phyloP scores from a whole-genome alignment of 371 early-diverging fungal species.

The Syncephalastrum racemosum region DNA sequence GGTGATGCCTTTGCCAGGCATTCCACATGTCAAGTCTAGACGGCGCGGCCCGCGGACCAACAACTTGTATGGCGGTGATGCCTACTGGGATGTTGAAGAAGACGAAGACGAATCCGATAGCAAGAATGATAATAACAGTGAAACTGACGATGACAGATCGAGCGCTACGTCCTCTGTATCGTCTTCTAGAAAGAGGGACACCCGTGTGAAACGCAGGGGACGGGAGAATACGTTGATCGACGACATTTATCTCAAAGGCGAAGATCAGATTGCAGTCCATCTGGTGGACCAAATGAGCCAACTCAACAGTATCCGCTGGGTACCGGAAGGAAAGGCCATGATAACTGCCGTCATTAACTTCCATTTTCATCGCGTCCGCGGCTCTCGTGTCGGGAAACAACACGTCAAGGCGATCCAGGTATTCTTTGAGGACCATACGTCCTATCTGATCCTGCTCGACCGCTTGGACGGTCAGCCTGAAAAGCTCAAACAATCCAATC shows the following conservation, averaged over 20 bases:
- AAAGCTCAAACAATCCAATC: background rate
- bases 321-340: background rate
- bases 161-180: too few relatives aligned
- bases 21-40: conserved; percentile 20
- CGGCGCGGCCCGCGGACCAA: conserved; percentile 23
- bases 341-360: conserved; percentile 20
- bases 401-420: conserved; percentile 32
- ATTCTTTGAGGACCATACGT: conserved; percentile 18
- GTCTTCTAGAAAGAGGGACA: too few relatives aligned
- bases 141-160: conserved; percentile 1
- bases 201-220: too few relatives aligned
- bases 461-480: conserved; percentile 14
- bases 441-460: conserved; percentile 28
- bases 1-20: conserved; percentile 29
- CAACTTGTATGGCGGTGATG: conserved; percentile 15
- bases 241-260: background rate
- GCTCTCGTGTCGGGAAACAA: background rate
- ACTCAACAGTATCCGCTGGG: conserved; percentile 13
- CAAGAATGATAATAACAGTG: too few relatives aligned
- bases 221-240: too few relatives aligned
- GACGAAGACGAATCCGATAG: conserved; percentile 7
- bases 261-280: conserved; percentile 2
- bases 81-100: conserved; percentile 6
- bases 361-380: conserved; percentile 12
- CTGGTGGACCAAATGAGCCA: conserved; percentile 7